Base-by-base conservation (phyloP, 306 rosid species). In the Cercis canadensis region DNA sequence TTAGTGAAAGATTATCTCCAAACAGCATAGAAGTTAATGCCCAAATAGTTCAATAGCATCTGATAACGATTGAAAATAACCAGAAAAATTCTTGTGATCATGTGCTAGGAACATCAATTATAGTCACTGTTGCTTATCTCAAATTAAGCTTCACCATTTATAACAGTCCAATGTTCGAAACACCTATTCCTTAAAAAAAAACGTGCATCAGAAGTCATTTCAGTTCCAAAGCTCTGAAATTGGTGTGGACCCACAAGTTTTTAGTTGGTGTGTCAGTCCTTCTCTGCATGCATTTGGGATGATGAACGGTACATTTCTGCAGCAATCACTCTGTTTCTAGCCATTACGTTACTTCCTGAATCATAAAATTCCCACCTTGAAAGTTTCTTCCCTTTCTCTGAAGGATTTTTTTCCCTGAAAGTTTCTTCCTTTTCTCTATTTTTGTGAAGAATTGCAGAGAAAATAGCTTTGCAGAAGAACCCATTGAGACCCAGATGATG, bases 401-500 rank as follows among this genome's bases (percentile, higher is more conserved):
- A 1, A 24, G 29, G 29, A 24, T 24, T 24, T 24, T 24, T n/a
- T n/a, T n/a, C n/a, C n/a, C 29, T 24, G 29, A 24, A 3, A 24
- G 29, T 24, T 24, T 24, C 29, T 24, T 7, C 3, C n/a, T 18
- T 15, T 7, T 51, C 19, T 31, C 16, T 45, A 34, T 56, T 2
- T 34, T 40, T 51, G 55, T 37, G 37, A 59, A 53, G 29, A 61
- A 51, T 50, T 67, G 31, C 69, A 19, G 50, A 40, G 55, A 59
- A 39, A 40, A 47, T 31, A 34, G 68, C 5, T 59, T 57, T 66
- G 46, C n/a, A 33, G 7, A 44, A 14, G 10, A 37, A 67, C 69
- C 44, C 73, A 33, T 51, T 44, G 16, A 18, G 32, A 44, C 32
- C 45, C 52, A 10, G 50, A 76, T 55, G 73, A 76, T 59, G 70